Evolutionary conservation across 2,329 filamentous ascomycete species (phyloP).

Genomic region (Alternaria sp.): DNA sequence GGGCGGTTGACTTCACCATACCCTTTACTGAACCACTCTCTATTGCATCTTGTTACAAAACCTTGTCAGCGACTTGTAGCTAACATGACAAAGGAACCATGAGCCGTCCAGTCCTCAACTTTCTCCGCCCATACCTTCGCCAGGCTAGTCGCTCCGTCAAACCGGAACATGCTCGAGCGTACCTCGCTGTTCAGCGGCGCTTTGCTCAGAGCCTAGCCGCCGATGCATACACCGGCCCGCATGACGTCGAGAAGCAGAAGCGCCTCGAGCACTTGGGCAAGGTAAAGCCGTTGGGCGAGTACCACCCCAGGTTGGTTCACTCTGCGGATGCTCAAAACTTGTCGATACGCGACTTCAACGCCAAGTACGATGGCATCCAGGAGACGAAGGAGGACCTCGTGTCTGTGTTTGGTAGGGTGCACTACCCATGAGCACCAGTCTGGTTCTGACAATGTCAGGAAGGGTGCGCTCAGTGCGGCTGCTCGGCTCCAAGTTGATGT

Average conservation of each 20-base stretch:
- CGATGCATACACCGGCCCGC: conserved; percentile 36
- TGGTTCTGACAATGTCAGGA: conserved; percentile 59
- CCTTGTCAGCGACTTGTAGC: conserved; percentile 29
- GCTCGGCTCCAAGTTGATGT: conserved; percentile 79
- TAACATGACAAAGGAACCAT: conserved; percentile 51
- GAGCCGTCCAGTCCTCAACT: conserved; percentile 56
- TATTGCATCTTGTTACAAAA: neutral
- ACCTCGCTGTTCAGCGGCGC: conserved; percentile 51
- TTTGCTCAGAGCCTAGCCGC: conserved; percentile 26
- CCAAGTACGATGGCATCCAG: conserved; percentile 35
- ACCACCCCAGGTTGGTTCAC: conserved; percentile 60
- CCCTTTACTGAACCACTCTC: conserved; percentile 44
- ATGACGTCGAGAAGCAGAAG: conserved; percentile 57
- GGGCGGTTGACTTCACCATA: conserved; percentile 58
- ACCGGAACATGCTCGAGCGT: conserved; percentile 58
- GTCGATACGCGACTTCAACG: conserved; percentile 37
- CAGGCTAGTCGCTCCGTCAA: conserved; percentile 48
- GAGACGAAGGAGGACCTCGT: conserved; percentile 37
- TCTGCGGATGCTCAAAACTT: conserved; percentile 22
- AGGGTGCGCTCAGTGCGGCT: conserved; percentile 75
- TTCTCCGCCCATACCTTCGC: conserved; percentile 64
- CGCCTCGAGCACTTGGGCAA: conserved; percentile 62
- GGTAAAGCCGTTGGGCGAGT: conserved; percentile 56
- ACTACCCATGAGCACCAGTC: neutral
- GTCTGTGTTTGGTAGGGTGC: conserved; percentile 43